phyloP scores from a whole-genome alignment of 257 asterid genomes.

The Plectranthus barbatus region DNA sequence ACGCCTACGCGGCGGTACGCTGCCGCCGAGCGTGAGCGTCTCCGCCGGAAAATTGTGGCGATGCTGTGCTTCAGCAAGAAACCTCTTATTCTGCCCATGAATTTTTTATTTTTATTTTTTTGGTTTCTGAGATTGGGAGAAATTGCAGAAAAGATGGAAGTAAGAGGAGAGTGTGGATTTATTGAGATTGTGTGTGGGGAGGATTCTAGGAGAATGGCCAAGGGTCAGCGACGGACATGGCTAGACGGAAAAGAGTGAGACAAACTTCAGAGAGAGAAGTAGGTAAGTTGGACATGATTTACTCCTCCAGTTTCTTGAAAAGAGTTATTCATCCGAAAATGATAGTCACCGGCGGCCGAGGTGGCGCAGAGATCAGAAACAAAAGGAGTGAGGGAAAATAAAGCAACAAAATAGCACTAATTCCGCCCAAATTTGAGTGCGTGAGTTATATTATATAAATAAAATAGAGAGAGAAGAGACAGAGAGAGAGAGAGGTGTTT shows the following conservation, averaged over 20 bases:
- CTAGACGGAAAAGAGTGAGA: constrained; percentile 47
- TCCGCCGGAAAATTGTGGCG: constrained; percentile 21
- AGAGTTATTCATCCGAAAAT: constrained; percentile 24
- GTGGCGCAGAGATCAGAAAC: background rate
- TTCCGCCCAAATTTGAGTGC: background rate
- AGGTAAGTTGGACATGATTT: constrained; percentile 46
- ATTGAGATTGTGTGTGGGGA: too few relatives aligned
- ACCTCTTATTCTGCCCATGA: constrained; percentile 48
- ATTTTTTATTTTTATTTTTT: background rate
- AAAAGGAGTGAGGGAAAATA: background rate
- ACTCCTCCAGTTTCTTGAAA: too few relatives aligned
- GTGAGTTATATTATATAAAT: background rate
- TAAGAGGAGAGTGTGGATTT: too few relatives aligned
- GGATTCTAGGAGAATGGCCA: constrained; percentile 68
- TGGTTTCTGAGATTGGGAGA: too few relatives aligned
- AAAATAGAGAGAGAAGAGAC: background rate
- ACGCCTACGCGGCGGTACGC: background rate
- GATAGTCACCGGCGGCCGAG: background rate
- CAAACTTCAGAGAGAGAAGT: constrained; percentile 49
- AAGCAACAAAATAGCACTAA: constrained; percentile 4
- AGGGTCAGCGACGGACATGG: constrained; percentile 68
- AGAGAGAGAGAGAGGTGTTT: background rate
- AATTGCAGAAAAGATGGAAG: too few relatives aligned
- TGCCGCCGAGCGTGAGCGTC: constrained; percentile 6
- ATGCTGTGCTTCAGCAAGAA: constrained; percentile 44